Conservation (phyloP, 1,284 basidiomycete species). For the Cutaneotrichosporon spelunceum region DNA sequence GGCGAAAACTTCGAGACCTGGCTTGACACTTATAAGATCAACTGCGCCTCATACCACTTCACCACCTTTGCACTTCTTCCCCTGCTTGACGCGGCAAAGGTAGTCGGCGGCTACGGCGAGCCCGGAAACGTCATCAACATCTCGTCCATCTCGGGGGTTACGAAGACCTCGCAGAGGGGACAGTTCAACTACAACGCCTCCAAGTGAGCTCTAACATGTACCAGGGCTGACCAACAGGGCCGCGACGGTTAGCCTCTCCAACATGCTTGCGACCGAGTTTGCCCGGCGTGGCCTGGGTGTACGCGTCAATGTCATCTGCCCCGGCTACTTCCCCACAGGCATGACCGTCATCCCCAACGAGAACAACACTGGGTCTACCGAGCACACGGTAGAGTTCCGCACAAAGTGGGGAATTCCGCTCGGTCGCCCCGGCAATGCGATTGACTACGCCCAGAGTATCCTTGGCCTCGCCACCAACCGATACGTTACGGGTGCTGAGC, state of each 20-base stretch:
- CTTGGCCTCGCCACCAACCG: slow-evolving; percentile 31
- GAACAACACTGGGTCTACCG: slow-evolving; percentile 13
- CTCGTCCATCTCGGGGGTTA: background rate
- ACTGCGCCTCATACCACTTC: slow-evolving; percentile 29
- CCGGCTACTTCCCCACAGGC: slow-evolving; percentile 38
- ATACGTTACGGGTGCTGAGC: slow-evolving; percentile 45
- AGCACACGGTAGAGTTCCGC: slow-evolving; percentile 26
- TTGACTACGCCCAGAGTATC: slow-evolving; percentile 44
- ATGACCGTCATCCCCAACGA: slow-evolving; percentile 39
- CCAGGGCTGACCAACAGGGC: too few species aligned
- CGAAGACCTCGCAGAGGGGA: background rate
- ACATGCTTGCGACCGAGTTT: slow-evolving; percentile 33
- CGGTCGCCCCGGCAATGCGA: slow-evolving; percentile 41
- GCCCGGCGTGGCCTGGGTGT: slow-evolving; percentile 28
- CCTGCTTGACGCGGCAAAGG: slow-evolving; percentile 32
- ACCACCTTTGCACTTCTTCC: slow-evolving; percentile 48
- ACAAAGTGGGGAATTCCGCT: slow-evolving; percentile 42
- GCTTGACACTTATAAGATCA: slow-evolving; percentile 20
- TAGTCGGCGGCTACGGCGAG: background rate
- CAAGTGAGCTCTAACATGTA: too few species aligned
- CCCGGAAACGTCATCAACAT: slow-evolving; percentile 29
- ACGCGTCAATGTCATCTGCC: slow-evolving; percentile 32
- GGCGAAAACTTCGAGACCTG: slow-evolving; percentile 42
- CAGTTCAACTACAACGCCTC: background rate
- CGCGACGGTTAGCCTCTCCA: slow-evolving; percentile 27